Evolutionary conservation across 2,329 filamentous ascomycete species (phyloP).

Genomic region (Epichloe aotearoae): DNA sequence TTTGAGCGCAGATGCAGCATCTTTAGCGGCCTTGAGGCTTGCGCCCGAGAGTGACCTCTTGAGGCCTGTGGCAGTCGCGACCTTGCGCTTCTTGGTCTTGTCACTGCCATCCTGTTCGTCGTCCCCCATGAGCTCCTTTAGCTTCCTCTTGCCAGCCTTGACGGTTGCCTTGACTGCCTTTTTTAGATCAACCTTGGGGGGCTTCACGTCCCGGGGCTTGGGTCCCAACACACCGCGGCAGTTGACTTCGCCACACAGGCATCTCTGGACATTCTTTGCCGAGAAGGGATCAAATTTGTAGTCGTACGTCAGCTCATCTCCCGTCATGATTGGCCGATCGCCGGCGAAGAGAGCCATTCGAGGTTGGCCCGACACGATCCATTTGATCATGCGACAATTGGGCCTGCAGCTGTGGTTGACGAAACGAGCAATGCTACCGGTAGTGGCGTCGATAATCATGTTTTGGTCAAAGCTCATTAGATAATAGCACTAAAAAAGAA

Average conservation of each 20-base stretch:
- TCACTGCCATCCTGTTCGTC: constrained; percentile 23
- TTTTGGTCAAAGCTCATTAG: constrained; percentile 98
- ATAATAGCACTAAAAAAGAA: constrained; percentile 66
- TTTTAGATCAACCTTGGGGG: constrained; percentile 31
- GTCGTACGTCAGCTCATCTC: constrained; percentile 94
- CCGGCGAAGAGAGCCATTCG: constrained; percentile 96
- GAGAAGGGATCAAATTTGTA: constrained; percentile 61
- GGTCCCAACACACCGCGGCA: constrained; percentile 52
- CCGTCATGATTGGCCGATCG: constrained; percentile 78
- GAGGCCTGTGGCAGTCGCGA: constrained; percentile 19
- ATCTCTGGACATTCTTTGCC: constrained; percentile 54
- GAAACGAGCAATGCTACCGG: constrained; percentile 90
- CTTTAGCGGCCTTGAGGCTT: constrained; percentile 23
- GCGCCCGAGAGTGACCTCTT: constrained; percentile 22
- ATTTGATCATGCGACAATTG: constrained; percentile 96
- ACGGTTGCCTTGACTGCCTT: constrained; percentile 25
- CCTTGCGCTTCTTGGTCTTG: constrained; percentile 36
- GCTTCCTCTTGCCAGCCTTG: constrained; percentile 42
- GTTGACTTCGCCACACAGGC: constrained; percentile 49
- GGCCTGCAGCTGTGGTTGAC: constrained; percentile 96
- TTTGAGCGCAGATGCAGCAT: constrained; percentile 23
- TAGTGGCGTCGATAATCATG: constrained; percentile 96
- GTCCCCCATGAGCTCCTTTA: constrained; percentile 35
- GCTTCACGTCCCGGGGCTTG: constrained; percentile 43
- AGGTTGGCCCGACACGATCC: constrained; percentile 86